Base-by-base conservation (phyloP, 2,329 filamentous ascomycete species). In the Myriosclerotinia duriaeana region DNA sequence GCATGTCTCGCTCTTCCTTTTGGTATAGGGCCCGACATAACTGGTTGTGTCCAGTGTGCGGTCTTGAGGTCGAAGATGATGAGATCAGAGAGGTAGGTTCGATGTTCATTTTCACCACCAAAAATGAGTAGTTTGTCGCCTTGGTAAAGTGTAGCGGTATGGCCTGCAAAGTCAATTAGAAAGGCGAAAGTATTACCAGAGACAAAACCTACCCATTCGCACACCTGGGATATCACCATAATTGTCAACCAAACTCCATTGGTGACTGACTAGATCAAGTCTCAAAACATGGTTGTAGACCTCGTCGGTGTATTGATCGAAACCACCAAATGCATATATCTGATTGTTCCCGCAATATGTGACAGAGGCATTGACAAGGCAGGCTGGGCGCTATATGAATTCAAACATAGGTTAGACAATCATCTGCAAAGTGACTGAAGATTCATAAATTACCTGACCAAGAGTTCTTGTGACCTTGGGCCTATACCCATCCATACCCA, bases 281-380 rank as follows among this genome's bases (percentile, higher is more conserved):
- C 88, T 89, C 70, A 99, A 83, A 53, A 99, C 95, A 80, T 99
- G 95, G 76, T 99, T 99, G 80, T 99, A 99, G 22, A 99, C 89
- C 81, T 99, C 95, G 77, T 99, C 95, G 0, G 95, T 99, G 77
- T 97, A 98, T 78, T 98, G 94, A 76, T 99, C 95, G 76, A 99
- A 99, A 22, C 95, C 95, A 53, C 95, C 95, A 81, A 99, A 99
- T 14, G 94, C 95, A 79, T 96, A 98, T 73, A 99, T 98, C 78
- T 95, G 89, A 77, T 98, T 95, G 79, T 97, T 95, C 68, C 93
- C 93, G 75, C 95, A 97, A 78, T 97, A 97, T n/a, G 95, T 99
- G 68, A 98, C 94, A 0, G 95, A 98, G 63, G 95, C 95, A 82
- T 99, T 99, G 72, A 99, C 94, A 60, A 99, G 84, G 76, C 94